phyloP scores from a whole-genome alignment of 345 rosid genomes.

The Cardamine chenopodiifolia region DNA sequence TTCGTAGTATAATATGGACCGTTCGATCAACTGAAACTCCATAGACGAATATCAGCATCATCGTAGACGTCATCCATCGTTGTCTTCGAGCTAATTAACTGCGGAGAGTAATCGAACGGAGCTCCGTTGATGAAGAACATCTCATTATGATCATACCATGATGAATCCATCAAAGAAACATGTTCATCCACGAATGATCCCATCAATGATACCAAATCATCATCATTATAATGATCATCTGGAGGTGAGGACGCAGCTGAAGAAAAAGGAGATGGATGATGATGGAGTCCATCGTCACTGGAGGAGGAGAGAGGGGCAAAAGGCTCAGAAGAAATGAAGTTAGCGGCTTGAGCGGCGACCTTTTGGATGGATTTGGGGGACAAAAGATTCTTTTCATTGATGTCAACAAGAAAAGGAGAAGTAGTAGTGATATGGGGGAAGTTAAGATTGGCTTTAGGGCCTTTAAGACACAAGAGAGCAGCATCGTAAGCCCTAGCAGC shows the following conservation, averaged over 20 bases:
- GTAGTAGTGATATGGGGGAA: conserved; percentile 59
- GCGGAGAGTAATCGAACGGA: conserved; percentile 37
- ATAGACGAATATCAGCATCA: conserved; percentile 38
- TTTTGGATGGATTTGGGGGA: conserved; percentile 93
- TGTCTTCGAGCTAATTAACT: conserved; percentile 18
- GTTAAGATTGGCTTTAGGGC: conserved; percentile 79
- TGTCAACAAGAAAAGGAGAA: conserved; percentile 42
- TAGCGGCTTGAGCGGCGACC: conserved; percentile 83
- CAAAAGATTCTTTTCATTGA: conserved; percentile 49
- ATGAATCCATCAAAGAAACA: conserved; percentile 40
- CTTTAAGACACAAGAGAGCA: conserved; percentile 91
- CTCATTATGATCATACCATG: conserved; percentile 36
- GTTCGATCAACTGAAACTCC: conserved; percentile 41
- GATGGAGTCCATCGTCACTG: conserved; percentile 15
- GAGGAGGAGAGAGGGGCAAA: conserved; percentile 32
- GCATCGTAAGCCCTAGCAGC: conserved; percentile 99
- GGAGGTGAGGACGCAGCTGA: conserved; percentile 22
- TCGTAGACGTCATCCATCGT: conserved; percentile 39
- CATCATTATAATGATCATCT: conserved; percentile 29
- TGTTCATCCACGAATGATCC: conserved; percentile 37
- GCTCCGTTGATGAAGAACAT: conserved; percentile 32
- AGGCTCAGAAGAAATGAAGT: conserved; percentile 33
- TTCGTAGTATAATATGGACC: conserved; percentile 15
- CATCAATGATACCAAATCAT: conserved; percentile 39
- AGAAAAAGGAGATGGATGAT: conserved; percentile 31